These are phyloP conservation scores for Adansonia madagascariensis DNA, from an alignment of 441 rosid genomes.

Conservation along the genomic window DNA sequence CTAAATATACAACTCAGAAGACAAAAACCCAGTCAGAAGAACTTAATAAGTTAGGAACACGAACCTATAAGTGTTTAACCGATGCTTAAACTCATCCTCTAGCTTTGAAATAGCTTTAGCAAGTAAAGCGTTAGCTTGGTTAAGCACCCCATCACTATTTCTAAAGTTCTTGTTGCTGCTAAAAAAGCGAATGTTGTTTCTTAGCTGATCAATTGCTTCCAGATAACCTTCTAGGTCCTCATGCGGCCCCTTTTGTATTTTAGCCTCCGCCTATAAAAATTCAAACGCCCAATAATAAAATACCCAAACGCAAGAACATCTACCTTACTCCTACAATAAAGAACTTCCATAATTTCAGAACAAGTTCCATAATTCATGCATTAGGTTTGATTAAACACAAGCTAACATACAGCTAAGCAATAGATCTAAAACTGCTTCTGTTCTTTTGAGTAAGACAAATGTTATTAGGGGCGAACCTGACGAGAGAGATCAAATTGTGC, in stretches of 20 bases:
- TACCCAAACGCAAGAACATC: background rate
- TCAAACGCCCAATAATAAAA: background rate
- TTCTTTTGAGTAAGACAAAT: slow-evolving; percentile 5
- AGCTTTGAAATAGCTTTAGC: slow-evolving; percentile 89
- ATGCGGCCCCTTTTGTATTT: slow-evolving; percentile 89
- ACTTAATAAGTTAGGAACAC: slow-evolving; percentile 27
- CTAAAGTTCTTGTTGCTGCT: slow-evolving; percentile 69
- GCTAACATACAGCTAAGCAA: background rate
- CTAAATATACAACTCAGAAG: background rate
- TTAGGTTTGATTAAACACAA: background rate
- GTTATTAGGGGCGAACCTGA: slow-evolving; percentile 59
- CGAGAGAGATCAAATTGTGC: slow-evolving; percentile 77
- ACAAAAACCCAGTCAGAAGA: slow-evolving; percentile 20
- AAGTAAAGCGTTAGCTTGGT: slow-evolving; percentile 74
- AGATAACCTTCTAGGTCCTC: slow-evolving; percentile 92
- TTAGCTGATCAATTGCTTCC: slow-evolving; percentile 82
- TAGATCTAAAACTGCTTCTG: background rate
- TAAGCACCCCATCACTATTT: slow-evolving; percentile 70
- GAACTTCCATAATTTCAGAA: background rate
- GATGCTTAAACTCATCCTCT: slow-evolving; percentile 92
- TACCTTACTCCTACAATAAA: background rate
- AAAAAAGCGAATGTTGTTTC: slow-evolving; percentile 71
- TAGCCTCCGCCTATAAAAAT: slow-evolving; percentile 75
- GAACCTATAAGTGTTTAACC: slow-evolving; percentile 81
- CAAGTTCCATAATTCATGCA: background rate